Evolutionary conservation across 2,329 filamentous ascomycete genomes (phyloP).

Genomic region (Aquanectria penicillioides): DNA sequence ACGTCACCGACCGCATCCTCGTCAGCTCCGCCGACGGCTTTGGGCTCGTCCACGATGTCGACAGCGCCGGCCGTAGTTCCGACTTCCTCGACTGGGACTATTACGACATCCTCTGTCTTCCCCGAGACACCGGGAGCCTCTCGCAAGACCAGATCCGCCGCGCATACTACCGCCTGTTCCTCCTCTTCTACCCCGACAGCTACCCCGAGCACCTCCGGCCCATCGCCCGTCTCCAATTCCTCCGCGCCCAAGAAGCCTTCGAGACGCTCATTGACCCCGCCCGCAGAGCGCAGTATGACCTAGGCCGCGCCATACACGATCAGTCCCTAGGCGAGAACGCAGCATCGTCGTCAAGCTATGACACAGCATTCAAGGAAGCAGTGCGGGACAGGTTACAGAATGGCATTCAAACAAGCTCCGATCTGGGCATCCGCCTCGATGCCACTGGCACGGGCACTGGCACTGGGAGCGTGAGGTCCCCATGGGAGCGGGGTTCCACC

Average conservation of each 20-base stretch:
- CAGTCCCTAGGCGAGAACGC: conserved; percentile 30
- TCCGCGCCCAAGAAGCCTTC: conserved; percentile 54
- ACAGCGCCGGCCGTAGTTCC: neutral
- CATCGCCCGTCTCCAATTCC: conserved; percentile 53
- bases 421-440: conserved; percentile 51
- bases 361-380: conserved; percentile 32
- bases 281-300: conserved; percentile 54
- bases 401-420: conserved; percentile 45
- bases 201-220: conserved; percentile 52
- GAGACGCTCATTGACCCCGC: conserved; percentile 58
- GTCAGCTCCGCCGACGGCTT: conserved; percentile 26
- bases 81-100: conserved; percentile 44
- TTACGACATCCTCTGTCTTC: conserved; percentile 58
- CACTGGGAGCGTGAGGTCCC: neutral
- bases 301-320: conserved; percentile 37
- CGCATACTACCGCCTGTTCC: conserved; percentile 57
- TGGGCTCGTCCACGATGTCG: conserved; percentile 9
- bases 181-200: conserved; percentile 55
- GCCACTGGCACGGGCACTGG: conserved; percentile 33
- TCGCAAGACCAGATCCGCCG: conserved; percentile 50
- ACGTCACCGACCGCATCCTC: conserved; percentile 25
- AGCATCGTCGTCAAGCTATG: conserved; percentile 28
- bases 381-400: conserved; percentile 33
- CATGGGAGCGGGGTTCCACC: conserved; percentile 16
- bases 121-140: conserved; percentile 42